Evolutionary conservation across 78 protist species (phyloP).

Genomic region (Chrysochromulina tobinii): DNA sequence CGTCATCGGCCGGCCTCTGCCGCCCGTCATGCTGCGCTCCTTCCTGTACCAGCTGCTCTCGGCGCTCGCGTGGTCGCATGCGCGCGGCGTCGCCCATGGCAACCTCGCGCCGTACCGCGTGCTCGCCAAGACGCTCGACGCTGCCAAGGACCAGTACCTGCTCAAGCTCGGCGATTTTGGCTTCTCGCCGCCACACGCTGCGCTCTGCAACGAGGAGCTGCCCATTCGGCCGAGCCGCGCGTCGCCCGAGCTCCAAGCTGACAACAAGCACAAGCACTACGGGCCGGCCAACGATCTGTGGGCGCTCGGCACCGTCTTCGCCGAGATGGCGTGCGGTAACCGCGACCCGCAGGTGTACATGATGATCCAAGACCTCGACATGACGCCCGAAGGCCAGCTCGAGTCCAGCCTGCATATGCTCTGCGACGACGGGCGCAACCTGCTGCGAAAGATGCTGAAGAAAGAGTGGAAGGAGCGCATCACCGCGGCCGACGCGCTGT

Average conservation of each 20-base stretch:
- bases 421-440: slow-evolving; percentile 35
- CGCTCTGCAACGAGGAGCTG: slow-evolving; percentile 30
- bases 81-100: slow-evolving; percentile 5
- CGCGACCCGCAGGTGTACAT: slow-evolving; percentile 9
- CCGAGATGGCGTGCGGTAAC: slow-evolving; percentile 16
- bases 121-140: background rate
- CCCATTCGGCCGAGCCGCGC: slow-evolving; percentile 27
- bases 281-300: slow-evolving; percentile 15
- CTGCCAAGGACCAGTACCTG: background rate
- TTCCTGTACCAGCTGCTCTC: background rate
- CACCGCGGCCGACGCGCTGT: slow-evolving; percentile 49
- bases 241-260: background rate
- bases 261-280: background rate
- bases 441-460: slow-evolving; percentile 33
- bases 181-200: slow-evolving; percentile 22
- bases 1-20: slow-evolving; percentile 5
- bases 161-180: slow-evolving; percentile 24
- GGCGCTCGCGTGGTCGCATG: background rate
- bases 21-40: slow-evolving; percentile 9
- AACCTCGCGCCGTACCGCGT: slow-evolving; percentile 13
- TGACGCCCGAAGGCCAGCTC: background rate
- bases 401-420: background rate
- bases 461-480: slow-evolving; percentile 29
- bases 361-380: slow-evolving; percentile 19
- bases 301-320: slow-evolving; percentile 21